Conservation (phyloP, 495 filamentous ascomycete genomes). For the Trichoderma virens region DNA sequence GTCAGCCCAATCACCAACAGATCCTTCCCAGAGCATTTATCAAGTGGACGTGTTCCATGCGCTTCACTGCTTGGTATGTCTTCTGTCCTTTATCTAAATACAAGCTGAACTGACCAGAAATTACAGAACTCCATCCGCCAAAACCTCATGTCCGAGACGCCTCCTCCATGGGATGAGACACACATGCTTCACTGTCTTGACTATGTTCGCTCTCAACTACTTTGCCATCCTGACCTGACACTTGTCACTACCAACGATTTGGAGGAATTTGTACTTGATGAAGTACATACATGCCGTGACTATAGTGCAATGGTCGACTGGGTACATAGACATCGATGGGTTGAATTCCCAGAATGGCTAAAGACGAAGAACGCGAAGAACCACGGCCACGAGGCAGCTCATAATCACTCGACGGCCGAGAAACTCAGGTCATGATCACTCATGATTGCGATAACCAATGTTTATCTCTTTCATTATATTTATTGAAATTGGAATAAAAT, state of each 20-base stretch:
- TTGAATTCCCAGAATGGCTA: constrained; percentile 10
- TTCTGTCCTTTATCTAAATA: too few relatives aligned
- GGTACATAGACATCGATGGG: constrained; percentile 5
- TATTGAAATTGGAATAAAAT: too few relatives aligned
- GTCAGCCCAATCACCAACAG: neutral
- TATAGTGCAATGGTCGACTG: constrained; percentile 2
- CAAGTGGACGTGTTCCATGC: constrained; percentile 8
- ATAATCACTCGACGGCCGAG: neutral
- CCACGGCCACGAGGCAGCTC: neutral
- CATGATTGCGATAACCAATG: too few relatives aligned
- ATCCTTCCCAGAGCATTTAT: neutral
- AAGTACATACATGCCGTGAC: constrained; percentile 6
- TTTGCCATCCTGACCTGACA: constrained; percentile 8
- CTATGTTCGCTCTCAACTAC: constrained; percentile 1
- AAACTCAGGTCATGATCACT: too few relatives aligned
- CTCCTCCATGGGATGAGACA: neutral
- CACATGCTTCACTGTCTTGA: constrained; percentile 11
- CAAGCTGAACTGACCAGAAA: too few relatives aligned
- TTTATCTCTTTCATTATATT: too few relatives aligned
- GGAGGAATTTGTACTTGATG: constrained; percentile 4
- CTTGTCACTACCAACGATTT: constrained; percentile 8
- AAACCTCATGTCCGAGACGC: constrained; percentile 6
- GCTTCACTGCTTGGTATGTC: neutral
- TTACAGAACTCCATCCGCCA: constrained; percentile 6
- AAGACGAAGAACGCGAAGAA: neutral